A percentile compares a stretch with the other conserved stretches of the same genome.
Evolutionary conservation across 768 basidiomycete genomes (phyloP).

Genomic region (Lentinula sp.): DNA sequence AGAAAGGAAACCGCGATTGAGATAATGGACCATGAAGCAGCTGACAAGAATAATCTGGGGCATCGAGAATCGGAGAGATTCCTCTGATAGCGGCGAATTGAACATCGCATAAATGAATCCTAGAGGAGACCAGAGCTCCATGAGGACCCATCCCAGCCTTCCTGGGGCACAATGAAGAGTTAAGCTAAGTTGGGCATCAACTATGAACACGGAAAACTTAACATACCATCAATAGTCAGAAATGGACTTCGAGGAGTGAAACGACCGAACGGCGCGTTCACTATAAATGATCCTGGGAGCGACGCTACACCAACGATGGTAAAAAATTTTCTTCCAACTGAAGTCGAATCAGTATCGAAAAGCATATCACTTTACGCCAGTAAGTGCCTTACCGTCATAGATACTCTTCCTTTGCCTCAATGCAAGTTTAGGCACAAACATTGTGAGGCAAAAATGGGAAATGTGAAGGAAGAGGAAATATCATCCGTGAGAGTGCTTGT

Average conservation of each 20-base stretch:
- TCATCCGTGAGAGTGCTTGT: background rate
- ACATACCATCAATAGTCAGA: constrained; percentile 14
- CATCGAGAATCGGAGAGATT: background rate
- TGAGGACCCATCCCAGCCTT: constrained; percentile 43
- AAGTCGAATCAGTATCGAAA: background rate
- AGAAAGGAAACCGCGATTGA: constrained; percentile 59
- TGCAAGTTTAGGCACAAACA: background rate
- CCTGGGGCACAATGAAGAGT: constrained; percentile 14
- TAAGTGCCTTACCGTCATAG: background rate
- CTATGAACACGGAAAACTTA: no score
- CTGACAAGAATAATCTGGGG: constrained; percentile 33
- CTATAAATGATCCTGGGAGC: constrained; percentile 34
- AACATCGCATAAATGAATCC: constrained; percentile 27
- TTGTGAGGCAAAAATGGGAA: background rate
- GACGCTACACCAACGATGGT: constrained; percentile 30
- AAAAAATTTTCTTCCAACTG: constrained; percentile 38
- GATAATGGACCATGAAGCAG: constrained; percentile 53
- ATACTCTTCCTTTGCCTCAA: background rate
- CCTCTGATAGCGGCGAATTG: constrained; percentile 24
- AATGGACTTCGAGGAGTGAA: constrained; percentile 44
- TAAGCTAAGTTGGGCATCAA: background rate
- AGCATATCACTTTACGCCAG: background rate
- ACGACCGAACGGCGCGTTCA: constrained; percentile 79
- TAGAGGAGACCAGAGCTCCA: constrained; percentile 44
- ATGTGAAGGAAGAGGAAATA: background rate